Percentiles rank a stretch among this genome's conserved stretches.
These are phyloP conservation scores for Noccaea caerulescens DNA, from an alignment of 345 rosid genomes.

Conservation along the genomic window DNA sequence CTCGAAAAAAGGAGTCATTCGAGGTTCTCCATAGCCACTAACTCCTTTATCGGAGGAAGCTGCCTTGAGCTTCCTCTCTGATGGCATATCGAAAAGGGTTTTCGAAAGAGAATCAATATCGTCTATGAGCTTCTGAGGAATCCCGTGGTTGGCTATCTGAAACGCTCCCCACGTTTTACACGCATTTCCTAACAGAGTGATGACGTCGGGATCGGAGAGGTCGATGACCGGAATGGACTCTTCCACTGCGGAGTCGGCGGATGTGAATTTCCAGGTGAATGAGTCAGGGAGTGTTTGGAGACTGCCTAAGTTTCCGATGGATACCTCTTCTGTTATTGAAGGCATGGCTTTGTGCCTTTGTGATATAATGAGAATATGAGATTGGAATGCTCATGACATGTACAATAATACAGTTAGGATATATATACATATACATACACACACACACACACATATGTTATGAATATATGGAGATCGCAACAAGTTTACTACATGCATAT, in stretches of 20 bases:
- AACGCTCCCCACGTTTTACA: constrained; percentile 83
- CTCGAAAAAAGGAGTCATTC: constrained; percentile 71
- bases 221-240: constrained; percentile 71
- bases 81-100: constrained; percentile 64
- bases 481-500: constrained; percentile 34
- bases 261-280: constrained; percentile 62
- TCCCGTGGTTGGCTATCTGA: constrained; percentile 73
- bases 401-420: not conserved
- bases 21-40: constrained; percentile 76
- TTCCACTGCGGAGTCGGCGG: constrained; percentile 15
- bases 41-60: constrained; percentile 63
- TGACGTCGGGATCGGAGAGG: constrained; percentile 58
- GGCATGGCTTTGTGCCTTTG: constrained; percentile 32
- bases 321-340: constrained; percentile 32
- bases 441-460: constrained; percentile 18
- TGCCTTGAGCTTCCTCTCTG: constrained; percentile 66
- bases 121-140: constrained; percentile 54
- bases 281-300: constrained; percentile 69
- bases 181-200: constrained; percentile 60
- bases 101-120: constrained; percentile 50
- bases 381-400: constrained; percentile 8
- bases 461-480: constrained; percentile 25
- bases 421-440: not conserved
- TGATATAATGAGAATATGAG: not conserved
- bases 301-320: constrained; percentile 39